Evolutionary conservation across 345 rosid species (phyloP).

Genomic region (Acer negundo): DNA sequence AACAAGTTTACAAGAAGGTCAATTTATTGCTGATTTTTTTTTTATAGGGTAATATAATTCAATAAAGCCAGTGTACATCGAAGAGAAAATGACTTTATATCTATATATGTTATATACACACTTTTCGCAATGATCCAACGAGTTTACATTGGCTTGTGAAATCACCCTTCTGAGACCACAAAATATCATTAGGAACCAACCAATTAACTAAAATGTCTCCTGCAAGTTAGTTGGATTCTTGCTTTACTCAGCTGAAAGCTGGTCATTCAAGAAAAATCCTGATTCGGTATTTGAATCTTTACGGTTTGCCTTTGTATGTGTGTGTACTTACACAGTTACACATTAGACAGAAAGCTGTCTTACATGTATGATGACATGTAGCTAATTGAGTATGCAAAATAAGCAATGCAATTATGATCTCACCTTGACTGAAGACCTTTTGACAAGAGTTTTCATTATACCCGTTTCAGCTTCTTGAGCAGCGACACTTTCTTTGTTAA

Average conservation of each 20-base stretch:
- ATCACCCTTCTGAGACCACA: too few relatives aligned
- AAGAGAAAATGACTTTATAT: too few relatives aligned
- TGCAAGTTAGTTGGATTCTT: neutral
- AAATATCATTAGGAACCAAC: too few relatives aligned
- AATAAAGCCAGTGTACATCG: too few relatives aligned
- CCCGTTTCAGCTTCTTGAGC: conserved; percentile 80
- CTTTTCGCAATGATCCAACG: neutral
- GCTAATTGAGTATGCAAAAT: neutral
- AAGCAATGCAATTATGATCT: conserved; percentile 8
- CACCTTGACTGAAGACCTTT: conserved; percentile 79
- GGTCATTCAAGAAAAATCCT: neutral
- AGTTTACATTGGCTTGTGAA: neutral
- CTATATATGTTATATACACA: too few relatives aligned
- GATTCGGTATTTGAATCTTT: neutral
- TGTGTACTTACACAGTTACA: too few relatives aligned
- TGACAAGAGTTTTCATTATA: conserved; percentile 57
- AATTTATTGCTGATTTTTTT: too few relatives aligned
- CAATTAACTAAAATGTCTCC: too few relatives aligned
- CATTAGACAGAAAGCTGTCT: neutral
- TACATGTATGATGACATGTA: neutral
- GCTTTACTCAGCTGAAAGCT: neutral
- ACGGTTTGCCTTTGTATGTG: neutral
- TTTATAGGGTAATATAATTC: too few relatives aligned
- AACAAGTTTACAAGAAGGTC: too few relatives aligned
- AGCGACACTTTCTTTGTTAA: conserved; percentile 75